Evolutionary conservation across 2,329 filamentous ascomycete species (phyloP), one percentile per base, ranked within the genome.

Genomic region (Zopfia rhizophila): DNA sequence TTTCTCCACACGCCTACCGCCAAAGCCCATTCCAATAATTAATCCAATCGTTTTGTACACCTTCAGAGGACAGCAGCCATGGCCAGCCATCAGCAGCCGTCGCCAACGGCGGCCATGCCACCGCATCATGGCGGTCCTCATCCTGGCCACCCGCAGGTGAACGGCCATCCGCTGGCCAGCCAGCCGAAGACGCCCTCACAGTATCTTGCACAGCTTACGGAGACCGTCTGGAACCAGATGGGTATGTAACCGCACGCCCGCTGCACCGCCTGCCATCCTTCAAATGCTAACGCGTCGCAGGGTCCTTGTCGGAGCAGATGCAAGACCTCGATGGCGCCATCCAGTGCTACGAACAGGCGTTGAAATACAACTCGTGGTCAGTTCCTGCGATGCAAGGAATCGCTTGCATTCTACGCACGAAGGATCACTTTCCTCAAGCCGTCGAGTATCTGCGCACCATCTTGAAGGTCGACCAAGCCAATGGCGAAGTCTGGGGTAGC

Each of bases 401-500:
- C 56, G 94, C 92, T 48, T 85, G 90, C 70, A 94, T 97, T 51
- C 80, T 97, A 50, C 87, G 95, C 59, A 92, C 89, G 25, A 90
- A 92, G 65, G 94, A 97, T 70, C 90, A 96, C 31, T 99, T 96
- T 62, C 87, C 89, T 31, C 94, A 94, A 68, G 94, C 94, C 1
- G 89, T 97, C 39, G 93, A 97, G 65, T 97, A 93, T 69, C 81
- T 97, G 40, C 87, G 94, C 63, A 89, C 87, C 51, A 96, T 97
- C 48, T 76, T 97, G 41, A 95, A 96, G 74, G 80, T 97, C 18
- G 94, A 99, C 57, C 83, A 80, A 24, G 87, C 85, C 58, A 97
- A 96, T 68, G 94, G 94, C 48, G 94, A 97, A 72, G 91, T 94
- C 31, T 97, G 93, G 94, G 93, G 93, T 35, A 96, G 91, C 68